These are phyloP conservation scores for Fusarium graminum DNA, from an alignment of 2,329 filamentous ascomycete species.

Conservation along the genomic window DNA sequence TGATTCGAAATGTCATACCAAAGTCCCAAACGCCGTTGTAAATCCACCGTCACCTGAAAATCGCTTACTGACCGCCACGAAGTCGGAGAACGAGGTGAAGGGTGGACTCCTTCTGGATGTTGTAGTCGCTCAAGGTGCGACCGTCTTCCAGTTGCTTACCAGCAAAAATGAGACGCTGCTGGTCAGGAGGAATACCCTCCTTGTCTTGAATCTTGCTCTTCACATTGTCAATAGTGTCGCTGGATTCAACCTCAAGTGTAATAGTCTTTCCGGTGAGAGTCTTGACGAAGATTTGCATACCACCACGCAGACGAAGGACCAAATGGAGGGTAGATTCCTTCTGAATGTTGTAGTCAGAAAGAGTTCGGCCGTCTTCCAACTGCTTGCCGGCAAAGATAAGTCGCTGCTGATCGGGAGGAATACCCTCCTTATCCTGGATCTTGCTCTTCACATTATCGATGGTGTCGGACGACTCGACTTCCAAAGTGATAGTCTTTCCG, in stretches of 20 bases:
- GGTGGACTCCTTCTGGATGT: conserved; percentile 94
- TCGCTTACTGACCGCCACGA: conserved; percentile 75
- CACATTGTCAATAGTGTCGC: conserved; percentile 95
- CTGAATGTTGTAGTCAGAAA: conserved; percentile 97
- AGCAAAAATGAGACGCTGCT: conserved; percentile 95
- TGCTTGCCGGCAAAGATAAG: conserved; percentile 96
- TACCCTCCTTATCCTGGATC: conserved; percentile 94
- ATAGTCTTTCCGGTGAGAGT: conserved; percentile 95
- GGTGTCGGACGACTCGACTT: conserved; percentile 89
- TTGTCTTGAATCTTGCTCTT: conserved; percentile 99
- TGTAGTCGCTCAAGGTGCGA: conserved; percentile 90
- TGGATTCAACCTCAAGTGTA: conserved; percentile 89
- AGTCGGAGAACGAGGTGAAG: conserved; percentile 89
- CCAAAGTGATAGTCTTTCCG: conserved; percentile 94
- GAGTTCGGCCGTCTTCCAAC: conserved; percentile 89
- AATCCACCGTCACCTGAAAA: conserved; percentile 56
- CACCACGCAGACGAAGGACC: conserved; percentile 84
- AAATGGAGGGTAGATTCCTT: conserved; percentile 87
- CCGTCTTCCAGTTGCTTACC: conserved; percentile 97
- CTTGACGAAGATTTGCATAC: conserved; percentile 84
- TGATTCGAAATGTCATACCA: conserved; percentile 34
- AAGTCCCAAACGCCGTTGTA: conserved; percentile 65
- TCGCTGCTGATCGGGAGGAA: conserved; percentile 94
- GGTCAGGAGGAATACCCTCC: conserved; percentile 96
- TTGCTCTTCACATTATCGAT: conserved; percentile 96